Conservation (phyloP, 257 asterid species). For the Forsythia suspensa region DNA sequence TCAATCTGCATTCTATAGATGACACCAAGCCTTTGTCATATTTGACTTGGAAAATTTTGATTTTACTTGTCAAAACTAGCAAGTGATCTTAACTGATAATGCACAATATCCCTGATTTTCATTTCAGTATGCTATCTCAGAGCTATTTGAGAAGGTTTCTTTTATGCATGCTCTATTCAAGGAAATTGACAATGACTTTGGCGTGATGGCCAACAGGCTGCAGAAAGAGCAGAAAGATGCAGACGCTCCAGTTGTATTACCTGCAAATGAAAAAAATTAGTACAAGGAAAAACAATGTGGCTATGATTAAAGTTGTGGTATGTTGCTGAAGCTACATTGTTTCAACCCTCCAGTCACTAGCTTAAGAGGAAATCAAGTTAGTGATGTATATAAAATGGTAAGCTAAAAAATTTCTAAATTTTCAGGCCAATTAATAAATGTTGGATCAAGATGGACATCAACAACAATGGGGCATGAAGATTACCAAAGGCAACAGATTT, state of each 20-base stretch:
- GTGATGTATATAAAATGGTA: neutral
- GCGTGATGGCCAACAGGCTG: conserved; percentile 47
- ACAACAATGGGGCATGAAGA: conserved; percentile 9
- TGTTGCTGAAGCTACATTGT: too few relatives aligned
- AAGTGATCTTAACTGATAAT: conserved; percentile 9
- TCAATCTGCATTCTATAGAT: conserved; percentile 97
- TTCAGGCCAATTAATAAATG: conserved; percentile 38
- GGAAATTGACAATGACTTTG: conserved; percentile 67
- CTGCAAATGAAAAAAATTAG: too few relatives aligned
- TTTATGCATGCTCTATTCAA: conserved; percentile 83
- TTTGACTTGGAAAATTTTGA: conserved; percentile 4
- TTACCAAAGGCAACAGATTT: conserved; percentile 9
- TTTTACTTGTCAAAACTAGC: conserved; percentile 26
- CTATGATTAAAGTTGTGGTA: too few relatives aligned
- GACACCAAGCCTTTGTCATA: conserved; percentile 82
- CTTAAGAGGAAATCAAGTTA: too few relatives aligned
- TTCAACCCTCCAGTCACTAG: too few relatives aligned
- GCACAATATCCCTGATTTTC: conserved; percentile 28
- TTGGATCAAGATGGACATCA: conserved; percentile 28
- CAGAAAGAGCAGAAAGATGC: too few relatives aligned
- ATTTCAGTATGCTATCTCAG: conserved; percentile 86
- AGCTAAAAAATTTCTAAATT: neutral
- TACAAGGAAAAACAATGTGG: too few relatives aligned
- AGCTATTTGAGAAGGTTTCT: conserved; percentile 89
- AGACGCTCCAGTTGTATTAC: too few relatives aligned